phyloP scores from a whole-genome alignment of 768 basidiomycete species.

The Calocera cornea region DNA sequence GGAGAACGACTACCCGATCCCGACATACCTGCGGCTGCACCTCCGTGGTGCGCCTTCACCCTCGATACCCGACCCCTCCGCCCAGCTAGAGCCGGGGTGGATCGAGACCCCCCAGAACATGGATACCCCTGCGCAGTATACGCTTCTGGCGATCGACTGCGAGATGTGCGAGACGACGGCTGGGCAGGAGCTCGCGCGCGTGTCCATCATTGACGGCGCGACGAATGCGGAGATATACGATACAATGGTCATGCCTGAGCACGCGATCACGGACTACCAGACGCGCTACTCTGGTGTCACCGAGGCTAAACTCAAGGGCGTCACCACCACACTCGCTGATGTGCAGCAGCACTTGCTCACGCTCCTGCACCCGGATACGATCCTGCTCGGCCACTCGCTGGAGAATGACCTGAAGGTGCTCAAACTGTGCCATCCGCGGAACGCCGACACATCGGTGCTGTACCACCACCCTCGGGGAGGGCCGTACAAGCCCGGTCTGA shows the following conservation, averaged over 20 bases:
- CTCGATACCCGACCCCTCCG: constrained; percentile 12
- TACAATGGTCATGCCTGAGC: constrained; percentile 74
- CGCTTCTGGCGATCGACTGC: constrained; percentile 81
- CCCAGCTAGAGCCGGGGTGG: constrained; percentile 43
- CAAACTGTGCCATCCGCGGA: constrained; percentile 69
- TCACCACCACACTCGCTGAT: constrained; percentile 65
- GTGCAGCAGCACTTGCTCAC: constrained; percentile 60
- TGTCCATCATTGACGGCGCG: constrained; percentile 68
- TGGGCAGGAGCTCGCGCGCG: constrained; percentile 76
- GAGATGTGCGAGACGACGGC: constrained; percentile 62
- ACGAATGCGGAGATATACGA: constrained; percentile 70
- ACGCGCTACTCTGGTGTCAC: constrained; percentile 92
- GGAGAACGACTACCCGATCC: constrained; percentile 85
- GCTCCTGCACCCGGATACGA: constrained; percentile 36
- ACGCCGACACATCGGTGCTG: constrained; percentile 81
- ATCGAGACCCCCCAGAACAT: constrained; percentile 55
- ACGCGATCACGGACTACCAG: constrained; percentile 81
- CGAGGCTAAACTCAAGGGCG: constrained; percentile 45
- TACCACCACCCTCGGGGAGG: constrained; percentile 90
- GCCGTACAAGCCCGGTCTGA: constrained; percentile 85
- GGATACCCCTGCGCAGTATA: constrained; percentile 23
- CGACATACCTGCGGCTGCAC: constrained; percentile 69
- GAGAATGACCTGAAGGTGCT: constrained; percentile 87
- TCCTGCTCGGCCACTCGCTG: constrained; percentile 88
- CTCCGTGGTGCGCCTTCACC: constrained; percentile 28